Evolutionary conservation across 2,329 filamentous ascomycete species (phyloP).

Genomic region (Stromatinia cepivora): DNA sequence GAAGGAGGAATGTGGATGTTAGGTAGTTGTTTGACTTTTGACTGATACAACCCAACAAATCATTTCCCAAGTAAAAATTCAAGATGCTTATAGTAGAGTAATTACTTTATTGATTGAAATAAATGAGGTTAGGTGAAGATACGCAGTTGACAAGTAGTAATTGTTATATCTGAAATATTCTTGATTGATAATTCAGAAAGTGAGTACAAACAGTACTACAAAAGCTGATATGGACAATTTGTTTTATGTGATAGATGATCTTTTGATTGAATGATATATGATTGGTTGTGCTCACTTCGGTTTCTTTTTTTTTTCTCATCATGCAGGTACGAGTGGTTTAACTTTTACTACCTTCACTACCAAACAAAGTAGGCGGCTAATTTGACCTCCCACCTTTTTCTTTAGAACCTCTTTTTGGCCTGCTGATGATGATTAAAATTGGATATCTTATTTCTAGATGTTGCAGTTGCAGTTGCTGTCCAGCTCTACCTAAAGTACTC

Average conservation of each 20-base stretch:
- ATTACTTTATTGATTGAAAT: background rate
- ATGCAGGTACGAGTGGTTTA: constrained; percentile 1
- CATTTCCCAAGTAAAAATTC: background rate
- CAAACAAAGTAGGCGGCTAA: no score
- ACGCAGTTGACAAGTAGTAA: background rate
- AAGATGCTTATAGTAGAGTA: background rate
- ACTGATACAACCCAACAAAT: background rate
- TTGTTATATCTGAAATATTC: background rate
- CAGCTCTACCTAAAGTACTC: background rate
- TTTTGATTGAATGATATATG: background rate
- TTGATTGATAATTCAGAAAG: background rate
- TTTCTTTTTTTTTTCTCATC: background rate
- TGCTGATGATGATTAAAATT: background rate
- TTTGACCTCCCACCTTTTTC: background rate
- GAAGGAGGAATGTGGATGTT: background rate
- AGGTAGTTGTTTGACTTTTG: background rate
- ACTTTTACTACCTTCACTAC: background rate
- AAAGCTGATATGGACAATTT: background rate
- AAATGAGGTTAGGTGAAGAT: background rate
- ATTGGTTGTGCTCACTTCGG: background rate
- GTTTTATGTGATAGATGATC: background rate
- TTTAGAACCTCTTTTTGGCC: background rate
- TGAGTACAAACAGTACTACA: background rate
- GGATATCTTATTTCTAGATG: background rate
- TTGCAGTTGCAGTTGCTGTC: background rate